Base-by-base conservation (phyloP, 495 filamentous ascomycete genomes). In the Tuber umbilicatum region DNA sequence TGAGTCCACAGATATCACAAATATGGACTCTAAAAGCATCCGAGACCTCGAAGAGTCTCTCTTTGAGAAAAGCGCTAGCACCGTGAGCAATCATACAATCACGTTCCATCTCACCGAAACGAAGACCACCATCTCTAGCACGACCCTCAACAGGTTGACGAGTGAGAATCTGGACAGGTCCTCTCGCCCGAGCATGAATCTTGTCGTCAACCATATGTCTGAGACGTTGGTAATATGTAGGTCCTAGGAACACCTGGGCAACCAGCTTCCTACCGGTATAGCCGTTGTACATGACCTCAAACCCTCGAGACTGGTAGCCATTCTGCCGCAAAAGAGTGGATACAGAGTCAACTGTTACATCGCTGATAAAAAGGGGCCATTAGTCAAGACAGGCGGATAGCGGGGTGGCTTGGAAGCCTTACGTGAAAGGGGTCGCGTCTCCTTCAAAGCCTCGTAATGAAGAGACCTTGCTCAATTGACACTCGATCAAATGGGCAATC, bases 31-130 rank as follows among this genome's bases (percentile, higher is more conserved):
- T 87, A 88, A 97, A 98, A n/a, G 95, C 94, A 85, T 99, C 95
- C 74, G 91, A 94, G 67, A 98, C 96, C 83, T 97, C 94, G 79
- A 99, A 97, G 76, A 99, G 86, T 76, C 80, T 81, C 87, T 99
- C 95, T 86, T 97, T 97, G 83, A 99, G 86, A 89, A 99, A 98
- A 6, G 93, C 90, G 76, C 92, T 93, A 40, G 95, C 95, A 82
- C 95, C 95, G 84, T 99, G 96, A 41, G 96, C 91, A 84, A 99
- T 98, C 96, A 99, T 98, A 85, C 95, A 99, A 88, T 99, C 95
- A 84, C 95, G 94, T 85, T 99, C 95, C 95, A 99, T 99, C 87
- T 99, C 95, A 89, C 95, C 95, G 88, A 99, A 99, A 81, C 95
- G 93, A 68, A 99, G 89, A 86, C 95, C 95, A 87, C 95, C 95